phyloP scores from a whole-genome alignment of 495 filamentous ascomycete species.

The Neurospora sp. region DNA sequence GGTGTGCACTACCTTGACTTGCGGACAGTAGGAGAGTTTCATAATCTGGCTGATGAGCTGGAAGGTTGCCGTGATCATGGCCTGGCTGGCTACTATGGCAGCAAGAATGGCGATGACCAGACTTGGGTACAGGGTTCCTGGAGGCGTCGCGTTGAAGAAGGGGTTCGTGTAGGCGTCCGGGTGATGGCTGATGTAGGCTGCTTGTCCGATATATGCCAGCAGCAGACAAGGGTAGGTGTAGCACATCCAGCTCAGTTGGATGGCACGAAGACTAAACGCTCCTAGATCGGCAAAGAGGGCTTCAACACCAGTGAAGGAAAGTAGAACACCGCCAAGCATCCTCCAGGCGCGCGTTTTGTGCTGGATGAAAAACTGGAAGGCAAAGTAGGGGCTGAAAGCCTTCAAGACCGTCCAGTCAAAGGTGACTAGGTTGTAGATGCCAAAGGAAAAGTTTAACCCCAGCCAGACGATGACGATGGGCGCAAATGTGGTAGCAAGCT shows the following conservation, averaged over 20 bases:
- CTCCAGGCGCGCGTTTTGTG: slow-evolving; percentile 54
- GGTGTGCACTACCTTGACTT: slow-evolving; percentile 59
- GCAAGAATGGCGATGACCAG: slow-evolving; percentile 57
- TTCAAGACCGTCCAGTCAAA: slow-evolving; percentile 56
- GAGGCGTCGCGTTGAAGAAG: slow-evolving; percentile 58
- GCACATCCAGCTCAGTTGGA: slow-evolving; percentile 55
- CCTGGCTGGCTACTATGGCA: slow-evolving; percentile 66
- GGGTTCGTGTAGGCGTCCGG: slow-evolving; percentile 57
- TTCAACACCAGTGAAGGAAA: slow-evolving; percentile 66
- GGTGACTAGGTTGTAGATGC: slow-evolving; percentile 59
- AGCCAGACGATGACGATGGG: slow-evolving; percentile 70
- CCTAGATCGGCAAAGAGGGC: slow-evolving; percentile 67
- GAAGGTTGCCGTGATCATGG: slow-evolving; percentile 67
- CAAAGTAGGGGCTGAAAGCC: slow-evolving; percentile 59
- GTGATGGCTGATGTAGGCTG: slow-evolving; percentile 54
- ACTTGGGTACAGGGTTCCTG: slow-evolving; percentile 55
- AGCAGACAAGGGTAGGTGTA: slow-evolving; percentile 58
- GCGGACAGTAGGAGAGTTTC: slow-evolving; percentile 64
- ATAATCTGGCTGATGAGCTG: slow-evolving; percentile 60
- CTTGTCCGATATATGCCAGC: slow-evolving; percentile 63
- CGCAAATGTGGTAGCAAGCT: slow-evolving; percentile 54
- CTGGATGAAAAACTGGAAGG: slow-evolving; percentile 49
- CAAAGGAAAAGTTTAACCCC: slow-evolving; percentile 52
- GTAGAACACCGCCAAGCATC: slow-evolving; percentile 56
- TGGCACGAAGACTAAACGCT: slow-evolving; percentile 51